Evolutionary conservation across 1,284 basidiomycete genomes (phyloP).

Genomic region (Ustilago tritici): DNA sequence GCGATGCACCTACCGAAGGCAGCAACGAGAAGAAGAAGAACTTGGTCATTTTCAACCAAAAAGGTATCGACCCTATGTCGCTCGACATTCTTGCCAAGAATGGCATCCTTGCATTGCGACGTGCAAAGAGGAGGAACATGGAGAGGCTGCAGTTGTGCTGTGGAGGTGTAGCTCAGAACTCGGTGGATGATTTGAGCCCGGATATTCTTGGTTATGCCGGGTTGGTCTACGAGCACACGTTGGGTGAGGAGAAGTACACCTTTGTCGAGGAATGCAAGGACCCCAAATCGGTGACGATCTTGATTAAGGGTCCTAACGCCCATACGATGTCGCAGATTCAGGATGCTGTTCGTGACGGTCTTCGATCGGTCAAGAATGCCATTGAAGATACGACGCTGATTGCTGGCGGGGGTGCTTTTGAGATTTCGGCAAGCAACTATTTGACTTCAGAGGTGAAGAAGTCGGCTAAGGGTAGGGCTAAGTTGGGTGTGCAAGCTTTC

Average conservation of each 20-base stretch:
- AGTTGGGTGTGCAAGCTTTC: conserved; percentile 97
- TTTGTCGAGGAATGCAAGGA: conserved; percentile 97
- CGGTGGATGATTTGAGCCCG: conserved; percentile 93
- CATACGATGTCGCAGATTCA: conserved; percentile 97
- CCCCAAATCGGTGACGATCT: conserved; percentile 94
- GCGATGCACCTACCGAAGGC: conserved; percentile 72
- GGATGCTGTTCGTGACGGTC: conserved; percentile 94
- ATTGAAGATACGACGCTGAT: conserved; percentile 89
- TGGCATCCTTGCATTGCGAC: conserved; percentile 91
- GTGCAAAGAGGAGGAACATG: conserved; percentile 86
- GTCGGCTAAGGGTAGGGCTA: conserved; percentile 90
- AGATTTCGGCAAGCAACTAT: conserved; percentile 90
- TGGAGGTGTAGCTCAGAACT: conserved; percentile 96
- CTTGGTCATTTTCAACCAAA: conserved; percentile 98
- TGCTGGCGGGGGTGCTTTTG: conserved; percentile 97
- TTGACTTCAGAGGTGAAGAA: conserved; percentile 81
- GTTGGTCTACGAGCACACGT: conserved; percentile 97
- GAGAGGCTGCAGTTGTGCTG: conserved; percentile 77
- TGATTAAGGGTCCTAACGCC: conserved; percentile 88
- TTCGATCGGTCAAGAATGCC: conserved; percentile 96
- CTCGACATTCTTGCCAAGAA: conserved; percentile 97
- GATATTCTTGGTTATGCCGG: conserved; percentile 96
- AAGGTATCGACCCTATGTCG: conserved; percentile 98
- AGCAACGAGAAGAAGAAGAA: conserved; percentile 76
- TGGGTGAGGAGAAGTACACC: conserved; percentile 99